phyloP scores from a whole-genome alignment of 225 moss, liverwort and hornwort species.

The Antitrichia curtipendula region DNA sequence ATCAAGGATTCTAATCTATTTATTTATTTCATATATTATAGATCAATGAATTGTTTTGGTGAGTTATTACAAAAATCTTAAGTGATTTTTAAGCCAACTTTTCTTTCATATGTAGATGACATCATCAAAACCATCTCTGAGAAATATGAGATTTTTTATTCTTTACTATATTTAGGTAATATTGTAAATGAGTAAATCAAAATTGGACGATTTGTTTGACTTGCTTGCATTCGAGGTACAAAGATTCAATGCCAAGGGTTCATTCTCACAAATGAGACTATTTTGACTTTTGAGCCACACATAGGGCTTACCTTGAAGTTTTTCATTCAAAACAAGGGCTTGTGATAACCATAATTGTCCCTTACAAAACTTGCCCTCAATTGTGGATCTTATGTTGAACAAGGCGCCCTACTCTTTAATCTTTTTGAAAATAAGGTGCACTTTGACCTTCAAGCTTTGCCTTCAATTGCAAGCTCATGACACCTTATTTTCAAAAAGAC shows the following conservation, averaged over 20 bases:
- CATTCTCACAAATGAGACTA: neutral
- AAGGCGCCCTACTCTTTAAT: neutral
- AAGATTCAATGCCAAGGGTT: neutral
- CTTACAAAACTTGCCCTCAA: neutral
- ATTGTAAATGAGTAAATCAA: neutral
- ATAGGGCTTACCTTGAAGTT: too few species aligned
- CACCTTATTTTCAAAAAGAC: too few species aligned
- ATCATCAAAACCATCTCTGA: neutral
- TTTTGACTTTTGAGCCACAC: neutral
- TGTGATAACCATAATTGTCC: neutral
- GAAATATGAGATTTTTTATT: neutral
- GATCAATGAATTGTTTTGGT: too few species aligned
- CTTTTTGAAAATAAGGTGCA: neutral
- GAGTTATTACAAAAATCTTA: too few species aligned
- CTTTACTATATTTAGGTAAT: neutral
- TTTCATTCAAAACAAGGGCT: neutral
- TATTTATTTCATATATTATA: too few species aligned
- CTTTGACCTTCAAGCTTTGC: too few species aligned
- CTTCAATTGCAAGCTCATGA: too few species aligned
- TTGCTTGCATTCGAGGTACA: rapidly evolving
- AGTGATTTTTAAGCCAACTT: too few species aligned
- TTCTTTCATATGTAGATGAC: too few species aligned
- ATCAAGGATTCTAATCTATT: neutral
- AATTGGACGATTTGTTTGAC: too few species aligned
- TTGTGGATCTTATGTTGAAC: neutral